Base-by-base conservation (phyloP, 1,284 basidiomycete species). In the Puccinia novopanici region DNA sequence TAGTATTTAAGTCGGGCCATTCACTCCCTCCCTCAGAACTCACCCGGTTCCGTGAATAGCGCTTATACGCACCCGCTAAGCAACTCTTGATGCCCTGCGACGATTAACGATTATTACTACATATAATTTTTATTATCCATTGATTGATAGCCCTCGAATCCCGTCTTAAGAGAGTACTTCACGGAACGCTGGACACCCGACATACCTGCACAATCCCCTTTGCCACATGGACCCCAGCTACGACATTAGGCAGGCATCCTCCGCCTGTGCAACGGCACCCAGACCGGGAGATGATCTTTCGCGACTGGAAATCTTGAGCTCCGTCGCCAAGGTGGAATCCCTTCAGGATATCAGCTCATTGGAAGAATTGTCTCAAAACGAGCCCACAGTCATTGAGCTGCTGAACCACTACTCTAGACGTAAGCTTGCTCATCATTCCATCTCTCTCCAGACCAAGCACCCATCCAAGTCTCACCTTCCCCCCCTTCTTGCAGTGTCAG, bases 401-500 rank as follows among this genome's bases (percentile, higher is more conserved):
- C 72, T 74, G 17, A 74, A 74, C 52, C 55, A 74, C 55, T 74
- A 74, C 55, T 74, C 72, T 30, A 55, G 59, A 59, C 52, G 72
- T 74, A 59, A 59, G 52, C 30, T 48, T 17, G 30, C 10, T 61
- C 12, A 57, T 61, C 17, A 15, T 59, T 30, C 8, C n/a, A 17
- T 17, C 34, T 63, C 37, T 61, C 59, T 37, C 13, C 19, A 37
- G 55, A 15, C 61, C 9, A 30, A 65, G 37, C 63, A 48, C 40
- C 27, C 6, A 24, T 45, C 12, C 40, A 3, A 27, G 42, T 45
- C 42, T 48, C 45, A 67, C 42, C 24, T 67, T 54, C 5, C 61
- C 50, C 12, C 17, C 17, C 6, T 71, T 71, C 17, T 24, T 52
- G 24, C 19, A 74, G 72, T 74, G 34, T 74, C 72, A 22, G 52